A percentile compares a stretch with the other conserved stretches of the same genome.
Conservation (phyloP, 2,329 filamentous ascomycete genomes). For the Claviceps digitariae region DNA sequence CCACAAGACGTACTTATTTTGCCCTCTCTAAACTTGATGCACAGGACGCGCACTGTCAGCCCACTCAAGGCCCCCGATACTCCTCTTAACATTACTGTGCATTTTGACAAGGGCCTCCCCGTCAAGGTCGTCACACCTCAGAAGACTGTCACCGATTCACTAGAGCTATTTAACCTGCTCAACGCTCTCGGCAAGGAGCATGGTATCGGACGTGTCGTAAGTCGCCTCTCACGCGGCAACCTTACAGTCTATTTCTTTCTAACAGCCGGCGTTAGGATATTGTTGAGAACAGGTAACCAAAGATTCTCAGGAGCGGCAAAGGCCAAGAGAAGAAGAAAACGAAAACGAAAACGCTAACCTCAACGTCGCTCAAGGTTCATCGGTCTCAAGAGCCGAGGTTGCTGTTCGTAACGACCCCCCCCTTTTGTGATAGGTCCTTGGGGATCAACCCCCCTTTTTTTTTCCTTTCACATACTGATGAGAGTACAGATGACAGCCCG, state of each 20-base stretch:
- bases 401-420: background rate
- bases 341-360: background rate
- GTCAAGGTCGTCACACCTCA: background rate
- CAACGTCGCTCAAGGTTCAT: background rate
- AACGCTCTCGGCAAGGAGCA: background rate
- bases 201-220: constrained; percentile 1
- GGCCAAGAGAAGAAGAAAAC: too few relatives aligned
- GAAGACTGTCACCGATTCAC: constrained; percentile 1
- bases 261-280: background rate
- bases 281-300: background rate
- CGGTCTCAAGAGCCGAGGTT: constrained; percentile 1
- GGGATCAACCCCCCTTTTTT: background rate
- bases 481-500: background rate
- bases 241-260: background rate
- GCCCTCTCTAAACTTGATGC: background rate
- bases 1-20: background rate
- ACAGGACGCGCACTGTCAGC: constrained; percentile 1
- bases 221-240: background rate
- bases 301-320: background rate
- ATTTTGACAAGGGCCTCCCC: constrained; percentile 2
- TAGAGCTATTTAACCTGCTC: background rate
- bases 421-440: too few relatives aligned
- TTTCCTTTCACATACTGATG: background rate
- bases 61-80: constrained; percentile 1
- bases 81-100: background rate